These are phyloP conservation scores for Alternaria arborescens DNA, from an alignment of 2,329 filamentous ascomycete species.

Conservation along the genomic window DNA sequence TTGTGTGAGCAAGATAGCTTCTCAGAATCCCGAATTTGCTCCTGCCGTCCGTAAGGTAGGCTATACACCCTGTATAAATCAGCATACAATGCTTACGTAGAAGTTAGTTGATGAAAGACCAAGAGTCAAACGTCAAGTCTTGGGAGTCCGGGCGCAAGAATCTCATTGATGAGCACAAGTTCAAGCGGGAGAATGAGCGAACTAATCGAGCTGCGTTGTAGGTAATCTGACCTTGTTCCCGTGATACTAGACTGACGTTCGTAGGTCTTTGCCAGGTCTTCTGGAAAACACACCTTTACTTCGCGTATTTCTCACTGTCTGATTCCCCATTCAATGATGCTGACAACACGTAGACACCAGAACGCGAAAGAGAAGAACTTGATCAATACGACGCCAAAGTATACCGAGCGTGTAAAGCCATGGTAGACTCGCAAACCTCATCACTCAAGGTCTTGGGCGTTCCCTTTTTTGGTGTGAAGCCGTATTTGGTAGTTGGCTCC, in stretches of 20 bases:
- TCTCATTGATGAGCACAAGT: conserved; percentile 61
- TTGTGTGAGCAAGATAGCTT: conserved; percentile 57
- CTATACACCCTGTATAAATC: neutral
- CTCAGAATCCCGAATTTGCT: conserved; percentile 55
- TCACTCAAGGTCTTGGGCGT: conserved; percentile 64
- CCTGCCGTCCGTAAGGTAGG: conserved; percentile 52
- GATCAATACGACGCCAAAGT: conserved; percentile 69
- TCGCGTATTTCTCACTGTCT: conserved; percentile 22
- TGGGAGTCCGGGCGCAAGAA: conserved; percentile 66
- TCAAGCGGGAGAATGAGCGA: conserved; percentile 61
- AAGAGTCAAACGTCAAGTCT: conserved; percentile 68
- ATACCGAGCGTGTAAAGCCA: conserved; percentile 65
- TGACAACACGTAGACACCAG: conserved; percentile 48
- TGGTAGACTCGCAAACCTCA: conserved; percentile 65
- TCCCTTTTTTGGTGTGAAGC: conserved; percentile 44
- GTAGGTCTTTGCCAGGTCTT: conserved; percentile 40
- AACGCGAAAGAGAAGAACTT: conserved; percentile 64
- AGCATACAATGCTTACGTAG: conserved; percentile 12
- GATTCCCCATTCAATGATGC: neutral
- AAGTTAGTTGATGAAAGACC: conserved; percentile 66
- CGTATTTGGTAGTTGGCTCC: conserved; percentile 35
- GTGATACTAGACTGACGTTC: conserved; percentile 10
- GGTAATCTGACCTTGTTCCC: conserved; percentile 27
- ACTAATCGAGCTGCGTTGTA: conserved; percentile 65
- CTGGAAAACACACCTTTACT: conserved; percentile 32